A percentile compares a stretch with the other conserved stretches of the same genome.
These are phyloP conservation scores for Trichoderma pleuroti DNA, from an alignment of 2,329 filamentous ascomycete genomes.

Conservation along the genomic window DNA sequence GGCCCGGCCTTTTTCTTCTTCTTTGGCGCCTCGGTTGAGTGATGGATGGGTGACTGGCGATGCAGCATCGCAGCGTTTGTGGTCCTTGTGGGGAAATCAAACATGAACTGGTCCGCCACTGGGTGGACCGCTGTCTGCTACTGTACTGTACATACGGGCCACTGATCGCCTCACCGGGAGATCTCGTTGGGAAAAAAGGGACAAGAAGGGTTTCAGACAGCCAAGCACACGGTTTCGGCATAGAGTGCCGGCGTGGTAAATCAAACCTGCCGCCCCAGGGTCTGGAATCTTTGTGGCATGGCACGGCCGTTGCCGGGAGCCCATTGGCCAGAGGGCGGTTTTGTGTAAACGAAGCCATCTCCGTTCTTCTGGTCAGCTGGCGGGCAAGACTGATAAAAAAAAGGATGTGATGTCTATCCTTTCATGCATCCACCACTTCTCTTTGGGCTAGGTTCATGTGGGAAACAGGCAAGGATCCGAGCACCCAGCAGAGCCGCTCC, in stretches of 20 bases:
- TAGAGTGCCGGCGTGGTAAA: background rate
- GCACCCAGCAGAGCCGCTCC: background rate
- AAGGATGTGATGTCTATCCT: constrained; percentile 2
- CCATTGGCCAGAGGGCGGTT: background rate
- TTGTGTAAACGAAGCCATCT: constrained; percentile 2
- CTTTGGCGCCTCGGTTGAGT: constrained; percentile 13
- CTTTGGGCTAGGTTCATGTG: constrained; percentile 17
- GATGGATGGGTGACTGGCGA: constrained; percentile 14
- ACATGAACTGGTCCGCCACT: constrained; percentile 2
- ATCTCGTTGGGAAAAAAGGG: constrained; percentile 5
- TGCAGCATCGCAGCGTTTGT: constrained; percentile 15
- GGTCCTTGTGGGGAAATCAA: background rate
- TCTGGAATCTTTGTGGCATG: background rate
- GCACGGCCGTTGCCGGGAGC: background rate
- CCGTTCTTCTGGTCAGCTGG: background rate
- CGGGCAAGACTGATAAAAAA: background rate
- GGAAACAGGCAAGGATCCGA: constrained; percentile 4
- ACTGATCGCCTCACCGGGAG: constrained; percentile 19
- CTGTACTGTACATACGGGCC: background rate
- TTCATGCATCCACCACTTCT: constrained; percentile 16
- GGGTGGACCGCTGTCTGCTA: no score
- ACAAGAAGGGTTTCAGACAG: background rate
- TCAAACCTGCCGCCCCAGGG: background rate
- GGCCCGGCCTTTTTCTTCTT: background rate
- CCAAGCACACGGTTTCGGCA: constrained; percentile 1